Base-by-base conservation (phyloP, 139 green algal species). In the Chlorella sorokiniana region DNA sequence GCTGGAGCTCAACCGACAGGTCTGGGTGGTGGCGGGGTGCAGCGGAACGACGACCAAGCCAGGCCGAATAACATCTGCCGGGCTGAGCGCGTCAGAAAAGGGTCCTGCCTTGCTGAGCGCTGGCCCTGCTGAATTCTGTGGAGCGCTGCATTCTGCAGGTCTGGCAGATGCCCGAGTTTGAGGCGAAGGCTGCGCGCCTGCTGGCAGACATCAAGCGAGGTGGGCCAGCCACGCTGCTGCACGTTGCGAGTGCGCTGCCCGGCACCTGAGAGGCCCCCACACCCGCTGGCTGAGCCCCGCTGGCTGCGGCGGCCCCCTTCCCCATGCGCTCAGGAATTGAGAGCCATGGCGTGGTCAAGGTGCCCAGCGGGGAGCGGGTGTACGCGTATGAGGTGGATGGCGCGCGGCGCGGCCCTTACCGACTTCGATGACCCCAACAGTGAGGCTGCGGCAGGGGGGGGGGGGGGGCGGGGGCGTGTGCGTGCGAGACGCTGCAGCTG, bases 351-450 rank as follows among this genome's bases (percentile, higher is more conserved):
- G 79, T 86, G 42, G 73, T 92, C 22, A 20, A 31, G 6, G 27
- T 63, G n/a, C 63, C 52, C 7, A 48, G 51, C 29, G 62, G 62
- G 25, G 27, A 45, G 14, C 71, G 25, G 2, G 70, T 92, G 25
- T 93, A 93, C 77, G 90, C 87, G 4, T 94, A 92, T 69, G 89
- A 94, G 63, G 90, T 94, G 27, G 90, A 94, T 48, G 90, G 90
- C 2, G 65, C n/a, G 88, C 5, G 70, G 70, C 31, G 62, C 77
- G 35, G 22, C 52, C 1, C 59, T 91, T 18, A 45, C 56, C 25
- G 81, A 88, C 63, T 88, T 90, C 75, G 90, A 94, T 67, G 90
- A 94, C 80, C 88, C 90, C 64, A 94, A 94, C 59, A 38, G 69
- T 76, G 42, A 40, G 69, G 7, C 41, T 25, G 25, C 59, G 9